These are phyloP conservation scores for Pestalotiopsis sp. DNA, from an alignment of 2,329 filamentous ascomycete species.

Conservation along the genomic window DNA sequence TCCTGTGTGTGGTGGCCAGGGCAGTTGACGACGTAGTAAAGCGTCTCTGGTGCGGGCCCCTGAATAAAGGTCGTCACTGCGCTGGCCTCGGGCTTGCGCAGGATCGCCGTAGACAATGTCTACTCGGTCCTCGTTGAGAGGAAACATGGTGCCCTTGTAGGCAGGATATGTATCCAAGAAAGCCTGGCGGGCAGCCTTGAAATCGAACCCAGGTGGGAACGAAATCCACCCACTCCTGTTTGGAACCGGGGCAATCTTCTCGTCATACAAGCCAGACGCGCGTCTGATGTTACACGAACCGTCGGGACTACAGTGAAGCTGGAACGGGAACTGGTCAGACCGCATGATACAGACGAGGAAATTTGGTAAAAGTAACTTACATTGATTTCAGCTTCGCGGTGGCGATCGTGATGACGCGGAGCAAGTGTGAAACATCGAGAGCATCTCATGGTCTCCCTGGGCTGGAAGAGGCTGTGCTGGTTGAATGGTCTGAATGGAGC, in stretches of 20 bases:
- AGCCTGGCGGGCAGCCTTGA: conserved; percentile 10
- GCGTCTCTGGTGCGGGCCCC: conserved; percentile 2
- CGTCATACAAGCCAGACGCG: conserved; percentile 7
- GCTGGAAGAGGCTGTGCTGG: not conserved
- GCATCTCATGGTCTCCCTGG: not conserved
- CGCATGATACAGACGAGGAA: too few species aligned
- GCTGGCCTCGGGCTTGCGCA: conserved; percentile 6
- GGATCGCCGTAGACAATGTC: conserved; percentile 12
- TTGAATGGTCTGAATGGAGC: not conserved
- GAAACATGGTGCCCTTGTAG: conserved; percentile 21
- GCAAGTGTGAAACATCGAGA: conserved; percentile 5
- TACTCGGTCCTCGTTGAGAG: conserved; percentile 10
- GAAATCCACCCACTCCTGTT: conserved; percentile 24
- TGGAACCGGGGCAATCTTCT: conserved; percentile 8
- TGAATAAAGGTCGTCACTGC: conserved; percentile 18
- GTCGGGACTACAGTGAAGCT: conserved; percentile 17
- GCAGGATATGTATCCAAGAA: conserved; percentile 19
- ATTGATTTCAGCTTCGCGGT: not conserved
- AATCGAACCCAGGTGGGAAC: conserved; percentile 12
- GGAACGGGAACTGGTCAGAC: not conserved
- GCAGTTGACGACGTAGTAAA: conserved; percentile 8
- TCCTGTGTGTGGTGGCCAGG: conserved; percentile 23
- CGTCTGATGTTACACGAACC: conserved; percentile 21
- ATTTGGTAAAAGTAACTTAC: not conserved
- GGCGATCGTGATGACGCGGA: not conserved